These are phyloP conservation scores for Neurospora cerealis DNA, from an alignment of 495 filamentous ascomycete genomes.

Conservation along the genomic window DNA sequence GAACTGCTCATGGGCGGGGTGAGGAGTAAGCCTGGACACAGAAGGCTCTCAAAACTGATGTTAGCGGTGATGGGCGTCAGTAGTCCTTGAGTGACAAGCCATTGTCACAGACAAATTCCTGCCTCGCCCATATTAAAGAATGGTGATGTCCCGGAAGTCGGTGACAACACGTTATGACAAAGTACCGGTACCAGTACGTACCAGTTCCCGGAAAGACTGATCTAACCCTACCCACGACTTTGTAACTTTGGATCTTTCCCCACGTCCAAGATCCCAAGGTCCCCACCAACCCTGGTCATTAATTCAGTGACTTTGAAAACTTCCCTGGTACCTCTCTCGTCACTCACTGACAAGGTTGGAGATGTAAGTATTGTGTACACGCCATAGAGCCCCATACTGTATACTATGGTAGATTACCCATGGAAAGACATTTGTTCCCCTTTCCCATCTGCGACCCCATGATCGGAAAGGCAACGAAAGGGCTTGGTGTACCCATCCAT, in stretches of 20 bases:
- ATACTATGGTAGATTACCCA: no score
- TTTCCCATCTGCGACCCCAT: no score
- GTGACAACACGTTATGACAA: neutral
- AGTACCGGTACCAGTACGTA: neutral
- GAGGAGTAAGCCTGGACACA: accelerated
- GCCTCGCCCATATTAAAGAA: neutral
- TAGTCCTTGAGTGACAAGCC: neutral
- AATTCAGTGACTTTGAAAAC: neutral
- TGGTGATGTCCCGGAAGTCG: neutral
- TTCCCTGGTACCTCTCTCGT: no score
- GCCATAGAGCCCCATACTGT: no score
- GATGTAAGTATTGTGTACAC: no score
- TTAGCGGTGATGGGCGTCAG: neutral
- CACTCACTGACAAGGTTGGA: no score
- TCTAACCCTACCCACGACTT: neutral
- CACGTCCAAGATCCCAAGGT: neutral
- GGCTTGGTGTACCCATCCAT: no score
- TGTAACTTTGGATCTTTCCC: neutral
- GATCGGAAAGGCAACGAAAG: no score
- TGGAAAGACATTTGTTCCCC: no score
- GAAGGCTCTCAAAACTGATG: neutral
- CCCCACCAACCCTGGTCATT: neutral
- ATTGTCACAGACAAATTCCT: neutral
- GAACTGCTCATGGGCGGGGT: neutral
- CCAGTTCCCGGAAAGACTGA: neutral